These are phyloP conservation scores for Alternaria viburni DNA, from an alignment of 2,329 filamentous ascomycete species.

Conservation along the genomic window DNA sequence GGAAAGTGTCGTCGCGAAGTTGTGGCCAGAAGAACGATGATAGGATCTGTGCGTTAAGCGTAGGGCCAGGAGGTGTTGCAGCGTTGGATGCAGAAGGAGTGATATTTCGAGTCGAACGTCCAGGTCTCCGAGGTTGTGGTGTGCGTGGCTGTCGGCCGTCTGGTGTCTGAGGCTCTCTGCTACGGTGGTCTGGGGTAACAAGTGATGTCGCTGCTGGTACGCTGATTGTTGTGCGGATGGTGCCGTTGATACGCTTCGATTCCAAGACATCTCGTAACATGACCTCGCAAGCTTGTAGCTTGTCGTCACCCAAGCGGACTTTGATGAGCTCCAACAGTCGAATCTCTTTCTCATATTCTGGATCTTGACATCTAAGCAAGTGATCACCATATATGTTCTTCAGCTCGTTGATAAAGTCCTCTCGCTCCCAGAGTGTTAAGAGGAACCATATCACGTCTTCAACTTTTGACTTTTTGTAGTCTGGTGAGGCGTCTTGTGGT, in stretches of 20 bases:
- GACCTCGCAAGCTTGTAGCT: constrained; percentile 91
- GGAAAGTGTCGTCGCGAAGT: constrained; percentile 72
- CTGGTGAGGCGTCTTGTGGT: constrained; percentile 86
- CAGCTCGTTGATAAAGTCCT: constrained; percentile 95
- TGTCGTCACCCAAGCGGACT: constrained; percentile 81
- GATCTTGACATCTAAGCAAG: constrained; percentile 67
- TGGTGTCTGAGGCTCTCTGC: constrained; percentile 25
- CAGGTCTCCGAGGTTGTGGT: constrained; percentile 32
- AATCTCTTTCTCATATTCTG: constrained; percentile 75
- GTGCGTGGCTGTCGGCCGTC: constrained; percentile 29
- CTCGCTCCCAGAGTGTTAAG: constrained; percentile 84
- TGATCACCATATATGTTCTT: constrained; percentile 88
- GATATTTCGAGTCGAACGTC: constrained; percentile 14
- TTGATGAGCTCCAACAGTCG: constrained; percentile 87
- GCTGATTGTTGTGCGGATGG: constrained; percentile 40
- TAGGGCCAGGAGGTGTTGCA: constrained; percentile 42
- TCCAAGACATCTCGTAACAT: constrained; percentile 95
- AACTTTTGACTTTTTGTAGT: constrained; percentile 87
- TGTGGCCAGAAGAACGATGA: constrained; percentile 94
- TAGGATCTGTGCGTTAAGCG: constrained; percentile 80
- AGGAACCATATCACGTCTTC: constrained; percentile 92
- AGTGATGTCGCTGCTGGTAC: constrained; percentile 10
- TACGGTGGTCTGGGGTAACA: constrained; percentile 27
- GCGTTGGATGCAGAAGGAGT: constrained; percentile 20
- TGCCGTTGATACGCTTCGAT: constrained; percentile 73